Percentiles rank a stretch among this genome's conserved stretches.
These are phyloP conservation scores for Berberis thunbergii DNA, from an alignment of 164 flowering plant genomes.

Conservation along the genomic window DNA sequence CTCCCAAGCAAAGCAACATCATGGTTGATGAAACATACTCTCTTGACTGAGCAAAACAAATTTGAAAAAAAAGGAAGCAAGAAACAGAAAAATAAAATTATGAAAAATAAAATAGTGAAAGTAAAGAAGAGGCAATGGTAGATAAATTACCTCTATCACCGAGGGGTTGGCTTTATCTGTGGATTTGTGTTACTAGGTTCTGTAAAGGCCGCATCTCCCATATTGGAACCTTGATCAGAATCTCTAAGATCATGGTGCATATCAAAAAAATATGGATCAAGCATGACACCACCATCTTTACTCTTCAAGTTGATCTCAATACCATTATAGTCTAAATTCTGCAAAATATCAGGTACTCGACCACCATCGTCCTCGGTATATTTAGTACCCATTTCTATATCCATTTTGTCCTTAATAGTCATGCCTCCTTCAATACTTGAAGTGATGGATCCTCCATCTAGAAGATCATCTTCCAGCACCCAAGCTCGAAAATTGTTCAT, in stretches of 20 bases:
- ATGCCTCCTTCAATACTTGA: conserved; percentile 24
- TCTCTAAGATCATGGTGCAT: conserved; percentile 17
- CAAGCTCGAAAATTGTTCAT: conserved; percentile 48
- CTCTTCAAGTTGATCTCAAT: conserved; percentile 42
- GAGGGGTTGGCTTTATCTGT: conserved; percentile 8
- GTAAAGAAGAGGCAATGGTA: neutral
- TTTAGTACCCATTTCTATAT: conserved; percentile 60
- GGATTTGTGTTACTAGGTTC: conserved; percentile 13
- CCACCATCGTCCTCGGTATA: conserved; percentile 21
- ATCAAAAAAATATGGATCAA: conserved; percentile 24
- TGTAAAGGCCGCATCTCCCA: conserved; percentile 6
- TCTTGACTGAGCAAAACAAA: too few species aligned
- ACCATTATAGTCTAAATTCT: conserved; percentile 47
- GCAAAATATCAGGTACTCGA: conserved; percentile 54
- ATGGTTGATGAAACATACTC: too few species aligned
- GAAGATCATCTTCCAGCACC: conserved; percentile 33
- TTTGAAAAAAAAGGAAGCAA: too few species aligned
- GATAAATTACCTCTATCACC: conserved; percentile 19
- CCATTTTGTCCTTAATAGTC: conserved; percentile 50
- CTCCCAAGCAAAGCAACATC: too few species aligned
- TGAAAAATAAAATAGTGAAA: too few species aligned
- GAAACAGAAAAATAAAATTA: too few species aligned
- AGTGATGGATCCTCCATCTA: conserved; percentile 14
- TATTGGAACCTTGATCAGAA: conserved; percentile 6
- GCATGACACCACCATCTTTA: conserved; percentile 19